Base-by-base conservation (phyloP, 768 basidiomycete species). In the Pisolithus sp. region DNA sequence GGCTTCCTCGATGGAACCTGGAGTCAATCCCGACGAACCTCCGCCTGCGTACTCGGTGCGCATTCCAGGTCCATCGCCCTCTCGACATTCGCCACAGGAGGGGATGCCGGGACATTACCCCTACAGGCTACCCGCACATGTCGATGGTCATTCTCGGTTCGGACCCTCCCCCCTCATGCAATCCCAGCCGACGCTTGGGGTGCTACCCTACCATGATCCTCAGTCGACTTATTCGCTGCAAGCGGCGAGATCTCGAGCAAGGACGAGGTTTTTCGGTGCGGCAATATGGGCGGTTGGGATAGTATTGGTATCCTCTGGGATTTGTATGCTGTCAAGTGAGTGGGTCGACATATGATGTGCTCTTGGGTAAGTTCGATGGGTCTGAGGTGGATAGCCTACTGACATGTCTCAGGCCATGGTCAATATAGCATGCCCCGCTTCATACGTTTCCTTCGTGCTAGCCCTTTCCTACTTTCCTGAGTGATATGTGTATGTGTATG, bases 181-280 rank as follows among this genome's bases (percentile, higher is more conserved):
- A 49, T 65, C 67, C 39, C 62, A 70, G 51, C 58, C 67, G 48
- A 59, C 66, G n/a, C 58, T 74, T 42, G 65, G 63, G 23, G 42
- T 69, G 12, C 42, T 70, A 43, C 68, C 68, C 36, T 78, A 61
- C 70, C 73, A 77, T 58, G 77, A 78, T 57, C 75, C 70, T 8
- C 67, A 60, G 36, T 73, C 73, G 23, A 59, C 65, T 20, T 62
- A 74, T 52, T 68, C 75, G 40, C 46, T 73, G 2, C 62, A 63
- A 45, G 65, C 64, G 48, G 76, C 76, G 26, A 58, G 55, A 8
- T 51, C 54, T 42, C 64, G 78, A 24, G 76, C 77, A 31, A 66
- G 66, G 43, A 57, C 71, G 71, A 68, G 78, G 34, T 78, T 79
- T 52, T 52, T 73, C n/a, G 61, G 59, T 49, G 76, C 75, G 5